Evolutionary conservation across 129 eudicot genomes (phyloP), one percentile per base, ranked within the genome.

Genomic region (Lactuca sativa): DNA sequence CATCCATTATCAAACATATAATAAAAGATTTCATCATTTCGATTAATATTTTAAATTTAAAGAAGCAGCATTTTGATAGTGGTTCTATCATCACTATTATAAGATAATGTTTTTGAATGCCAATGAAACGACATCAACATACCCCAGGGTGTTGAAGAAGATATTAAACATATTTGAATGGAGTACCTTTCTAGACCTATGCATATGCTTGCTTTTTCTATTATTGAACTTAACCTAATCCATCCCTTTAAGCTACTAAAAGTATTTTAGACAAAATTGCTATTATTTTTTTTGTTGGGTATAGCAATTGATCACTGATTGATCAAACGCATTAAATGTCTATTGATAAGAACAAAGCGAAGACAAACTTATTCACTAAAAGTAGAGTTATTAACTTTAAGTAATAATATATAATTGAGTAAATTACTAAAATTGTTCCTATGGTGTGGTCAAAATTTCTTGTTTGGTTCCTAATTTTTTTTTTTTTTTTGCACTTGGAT

Each of bases 121-220:
- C 70, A 47, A 47, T 3, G 38, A 36, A 36, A 36, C 38, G 9
- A 9, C 55, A 62, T 44, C 68, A 59, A 34, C 62, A 72, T 72
- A 72, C 53, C 70, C 68, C 63, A 52, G 62, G 67, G 64, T 73
- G 44, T 73, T 37, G 55, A 62, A 30, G 57, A 15, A 53, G 77
- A 73, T 73, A 59, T 44, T 66, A 58, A 70, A 21, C 36, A 71
- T 71, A 36, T 73, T 62, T 73, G 32, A 73, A 52, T 73, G 77
- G 77, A 51, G 16, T 73, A 62, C 70, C 77, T 62, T 62, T 62
- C 36, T 62, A 2, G 10, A 36, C 55, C 7, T 51, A 51, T 17
- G 49, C 16, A 5, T 32, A 59, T 59, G 13, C 36, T 17, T 49
- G 61, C 52, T 60, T 49, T 49, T 48, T 33, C 48, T 33, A 67